Base-by-base conservation (phyloP, 2,329 filamentous ascomycete species). In the Talaromyces pinophilus region DNA sequence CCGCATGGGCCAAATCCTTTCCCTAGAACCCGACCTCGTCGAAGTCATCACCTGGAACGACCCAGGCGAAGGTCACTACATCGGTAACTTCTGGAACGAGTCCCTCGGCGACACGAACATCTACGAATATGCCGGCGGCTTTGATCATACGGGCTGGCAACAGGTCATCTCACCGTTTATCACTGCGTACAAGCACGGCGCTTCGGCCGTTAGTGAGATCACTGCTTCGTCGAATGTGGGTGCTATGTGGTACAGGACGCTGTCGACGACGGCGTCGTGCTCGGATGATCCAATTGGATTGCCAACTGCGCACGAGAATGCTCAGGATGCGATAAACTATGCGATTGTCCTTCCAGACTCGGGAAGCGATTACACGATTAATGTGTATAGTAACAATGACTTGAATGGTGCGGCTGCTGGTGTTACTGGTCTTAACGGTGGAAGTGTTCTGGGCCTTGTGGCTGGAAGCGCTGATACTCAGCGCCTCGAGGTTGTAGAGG, bases 31-130 rank as follows among this genome's bases (percentile, higher is more conserved):
- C 2, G 76, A 79, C 59, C 77, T 79, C 62, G 68, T 80, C 10
- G 74, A 81, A 68, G 69, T 80, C 4, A 77, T 79, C 57, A 79
- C 77, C 15, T 81, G 79, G 78, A 81, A 81, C 59, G 79, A 81
- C 60, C 77, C 73, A 0, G 77, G 77, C 1, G 78, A 81, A 62
- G 71, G 70, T 11, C 78, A 80, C 67, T 80, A 81, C 62, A 76
- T 81, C 67, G 79, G 78, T 0, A 77, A 78, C n/a, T 64, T 76
- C 10, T 81, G 78, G 77, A 66, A 67, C 0, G 78, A 80, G 42
- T 71, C 74, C 0, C 72, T 78, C 55, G 67, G 67, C 8, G 25
- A 33, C 44, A 70, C 67, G 10, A 60, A 68, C 0, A 76, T 77
- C 19, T 68, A 69, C 2, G 68, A 63, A 1, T 77, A 78, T 35